Evolutionary conservation across 2,329 filamentous ascomycete genomes (phyloP).

Genomic region (Microascus cirrosus): DNA sequence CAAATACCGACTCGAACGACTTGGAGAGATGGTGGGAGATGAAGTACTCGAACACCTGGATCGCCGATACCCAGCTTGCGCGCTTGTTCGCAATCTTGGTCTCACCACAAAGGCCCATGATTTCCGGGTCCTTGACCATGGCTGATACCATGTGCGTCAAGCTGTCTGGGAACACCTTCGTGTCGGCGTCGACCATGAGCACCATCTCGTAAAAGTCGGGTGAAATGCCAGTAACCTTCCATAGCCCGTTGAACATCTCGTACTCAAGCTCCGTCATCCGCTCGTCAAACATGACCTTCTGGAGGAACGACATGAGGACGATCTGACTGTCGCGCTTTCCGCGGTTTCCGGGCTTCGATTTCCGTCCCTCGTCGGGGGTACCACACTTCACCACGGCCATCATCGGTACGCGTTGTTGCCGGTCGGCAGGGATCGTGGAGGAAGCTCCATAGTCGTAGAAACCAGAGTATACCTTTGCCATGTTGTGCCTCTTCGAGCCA

Average conservation of each 20-base stretch:
- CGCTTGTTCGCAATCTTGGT: slow-evolving; percentile 99
- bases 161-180: slow-evolving; percentile 97
- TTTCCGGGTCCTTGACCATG: slow-evolving; percentile 97
- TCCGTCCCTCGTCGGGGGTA: slow-evolving; percentile 71
- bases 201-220: slow-evolving; percentile 97
- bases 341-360: slow-evolving; percentile 87
- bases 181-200: slow-evolving; percentile 98
- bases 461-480: slow-evolving; percentile 96
- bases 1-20: slow-evolving; percentile 96
- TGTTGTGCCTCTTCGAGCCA: slow-evolving; percentile 96
- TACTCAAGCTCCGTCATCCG: slow-evolving; percentile 99
- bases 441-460: slow-evolving; percentile 93
- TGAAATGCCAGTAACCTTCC: slow-evolving; percentile 97
- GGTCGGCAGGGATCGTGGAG: slow-evolving; percentile 68
- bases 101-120: slow-evolving; percentile 98
- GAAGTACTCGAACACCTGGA: slow-evolving; percentile 99
- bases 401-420: slow-evolving; percentile 96
- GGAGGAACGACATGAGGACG: slow-evolving; percentile 97
- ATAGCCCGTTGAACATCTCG: slow-evolving; percentile 98
- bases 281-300: slow-evolving; percentile 99
- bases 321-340: slow-evolving; percentile 99
- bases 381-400: slow-evolving; percentile 94
- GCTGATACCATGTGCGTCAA: slow-evolving; percentile 98
- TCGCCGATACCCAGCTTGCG: slow-evolving; percentile 88
- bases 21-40: slow-evolving; percentile 96